A percentile compares a stretch with the other conserved stretches of the same genome.
These are phyloP conservation scores for Trametes sanguinea DNA, from an alignment of 768 basidiomycete genomes.

Conservation along the genomic window DNA sequence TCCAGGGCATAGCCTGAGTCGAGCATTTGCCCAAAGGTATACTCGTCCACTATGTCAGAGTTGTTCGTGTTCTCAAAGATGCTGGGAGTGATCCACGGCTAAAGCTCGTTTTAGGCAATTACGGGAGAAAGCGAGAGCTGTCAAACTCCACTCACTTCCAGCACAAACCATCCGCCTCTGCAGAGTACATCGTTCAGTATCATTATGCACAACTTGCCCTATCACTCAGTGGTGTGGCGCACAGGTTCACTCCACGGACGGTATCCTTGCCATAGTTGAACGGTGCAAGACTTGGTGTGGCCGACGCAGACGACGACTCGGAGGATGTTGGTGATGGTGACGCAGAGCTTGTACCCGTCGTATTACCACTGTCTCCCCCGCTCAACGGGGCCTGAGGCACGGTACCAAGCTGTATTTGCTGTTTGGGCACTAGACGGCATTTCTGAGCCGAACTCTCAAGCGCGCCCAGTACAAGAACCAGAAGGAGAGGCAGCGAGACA, in stretches of 20 bases:
- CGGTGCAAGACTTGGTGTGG: slow-evolving; percentile 24
- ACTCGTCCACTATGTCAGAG: slow-evolving; percentile 58
- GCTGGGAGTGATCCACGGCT: slow-evolving; percentile 83
- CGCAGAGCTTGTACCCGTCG: not conserved
- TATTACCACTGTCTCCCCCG: not conserved
- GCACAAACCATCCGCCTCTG: slow-evolving; percentile 65
- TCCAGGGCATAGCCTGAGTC: slow-evolving; percentile 44
- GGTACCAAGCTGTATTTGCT: not conserved
- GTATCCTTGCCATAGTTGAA: slow-evolving; percentile 48
- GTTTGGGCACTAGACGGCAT: slow-evolving; percentile 9
- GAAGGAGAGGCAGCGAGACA: not conserved
- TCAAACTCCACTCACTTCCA: slow-evolving; percentile 46
- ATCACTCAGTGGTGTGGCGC: slow-evolving; percentile 29
- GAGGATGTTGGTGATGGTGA: slow-evolving; percentile 11
- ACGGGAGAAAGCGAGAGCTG: not conserved
- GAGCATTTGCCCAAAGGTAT: slow-evolving; percentile 57
- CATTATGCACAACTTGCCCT: not conserved
- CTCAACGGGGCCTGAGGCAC: slow-evolving; percentile 1
- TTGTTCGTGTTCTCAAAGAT: slow-evolving; percentile 66
- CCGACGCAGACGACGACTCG: slow-evolving; percentile 2
- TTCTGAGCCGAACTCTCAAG: slow-evolving; percentile 1
- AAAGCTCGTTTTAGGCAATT: not conserved
- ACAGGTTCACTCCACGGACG: slow-evolving; percentile 66
- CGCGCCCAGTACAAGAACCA: not conserved
- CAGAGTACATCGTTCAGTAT: not conserved